Evolutionary conservation across 495 filamentous ascomycete genomes (phyloP).

Genomic region (Neurospora sp.): DNA sequence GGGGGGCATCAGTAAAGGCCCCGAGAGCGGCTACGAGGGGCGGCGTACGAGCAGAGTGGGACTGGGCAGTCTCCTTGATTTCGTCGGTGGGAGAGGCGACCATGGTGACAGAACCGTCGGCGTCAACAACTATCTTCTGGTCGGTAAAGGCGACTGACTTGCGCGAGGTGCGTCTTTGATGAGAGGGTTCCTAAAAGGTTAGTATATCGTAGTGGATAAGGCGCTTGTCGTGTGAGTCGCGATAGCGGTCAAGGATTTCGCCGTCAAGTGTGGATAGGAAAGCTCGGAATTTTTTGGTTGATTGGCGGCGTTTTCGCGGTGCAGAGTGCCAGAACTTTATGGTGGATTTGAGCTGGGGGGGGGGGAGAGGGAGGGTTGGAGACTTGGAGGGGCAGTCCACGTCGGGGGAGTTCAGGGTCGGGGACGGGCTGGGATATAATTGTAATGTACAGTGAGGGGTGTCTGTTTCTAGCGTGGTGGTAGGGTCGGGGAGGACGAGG

Average conservation of each 20-base stretch:
- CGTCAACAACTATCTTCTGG: conserved; percentile 70
- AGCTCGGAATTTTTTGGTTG: not conserved
- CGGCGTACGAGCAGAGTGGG: conserved; percentile 55
- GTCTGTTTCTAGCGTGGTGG: not conserved
- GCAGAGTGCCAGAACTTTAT: not conserved
- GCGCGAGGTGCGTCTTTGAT: conserved; percentile 48
- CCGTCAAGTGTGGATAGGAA: not conserved
- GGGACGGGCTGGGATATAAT: not conserved
- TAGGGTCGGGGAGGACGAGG: not conserved
- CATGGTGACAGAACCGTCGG: conserved; percentile 68
- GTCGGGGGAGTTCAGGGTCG: not conserved
- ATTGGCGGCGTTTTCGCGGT: not conserved
- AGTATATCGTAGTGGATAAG: conserved; percentile 10
- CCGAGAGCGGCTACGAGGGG: conserved; percentile 39
- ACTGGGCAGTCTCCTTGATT: conserved; percentile 59
- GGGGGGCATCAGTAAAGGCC: conserved; percentile 37
- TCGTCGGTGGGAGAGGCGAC: conserved; percentile 50
- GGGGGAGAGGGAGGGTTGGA: not conserved
- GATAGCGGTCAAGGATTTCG: not conserved
- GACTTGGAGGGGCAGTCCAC: not conserved
- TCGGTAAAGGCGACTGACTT: conserved; percentile 90
- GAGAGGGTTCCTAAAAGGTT: conserved; percentile 31
- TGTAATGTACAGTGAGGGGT: not conserved
- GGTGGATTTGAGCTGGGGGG: not conserved
- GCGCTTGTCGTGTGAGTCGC: not conserved